Base-by-base conservation (phyloP, 352 stramenopile species). In the Phytophthora sojae region DNA sequence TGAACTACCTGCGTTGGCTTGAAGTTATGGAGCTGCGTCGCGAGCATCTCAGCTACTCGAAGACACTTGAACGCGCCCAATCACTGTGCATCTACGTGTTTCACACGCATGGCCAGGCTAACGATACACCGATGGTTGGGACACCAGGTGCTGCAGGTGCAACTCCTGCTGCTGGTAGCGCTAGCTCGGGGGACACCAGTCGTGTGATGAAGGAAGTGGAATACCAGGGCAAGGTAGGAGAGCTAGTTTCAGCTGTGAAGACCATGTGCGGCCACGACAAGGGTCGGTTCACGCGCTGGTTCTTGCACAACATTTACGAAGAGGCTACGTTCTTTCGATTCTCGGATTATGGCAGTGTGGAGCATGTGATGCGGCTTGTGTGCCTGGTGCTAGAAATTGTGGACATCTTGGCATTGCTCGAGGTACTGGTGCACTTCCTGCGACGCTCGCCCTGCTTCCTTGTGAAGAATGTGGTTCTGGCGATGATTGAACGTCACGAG, bases 201-300 rank as follows among this genome's bases (percentile, higher is more conserved):
- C 80, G 83, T 12, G 81, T 93, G 25, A 65, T 88, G 68, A 89
- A 86, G 32, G 88, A 95, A 67, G 81, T 93, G 12, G 88, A 95
- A 23, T 95, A 95, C 50, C 88, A 94, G 63, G 85, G 85, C 42
- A 94, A 93, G 63, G 85, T 96, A 1, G 81, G 86, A 19, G 89
- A 96, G 60, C 75, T 96, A 15, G 83, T 95, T 12, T 94, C 86
- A 32, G 84, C 86, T 23, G 86, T 96, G 21, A 96, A 96, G 69
- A 95, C 83, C 0, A 93, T 96, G 82, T 95, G 88, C 32, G 88
- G 86, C 0, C 85, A 96, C 57, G 89, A 96, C 69, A 96, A 95
- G 73, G 87, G 87, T 17, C 83, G 89, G 7, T 95, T 95, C 47
- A 85, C 89, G 3, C 64, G 82, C 17, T 96, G 89, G 89, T 94